These are phyloP conservation scores for Hirsutella thompsonii DNA, from an alignment of 2,329 filamentous ascomycete species.

Conservation along the genomic window DNA sequence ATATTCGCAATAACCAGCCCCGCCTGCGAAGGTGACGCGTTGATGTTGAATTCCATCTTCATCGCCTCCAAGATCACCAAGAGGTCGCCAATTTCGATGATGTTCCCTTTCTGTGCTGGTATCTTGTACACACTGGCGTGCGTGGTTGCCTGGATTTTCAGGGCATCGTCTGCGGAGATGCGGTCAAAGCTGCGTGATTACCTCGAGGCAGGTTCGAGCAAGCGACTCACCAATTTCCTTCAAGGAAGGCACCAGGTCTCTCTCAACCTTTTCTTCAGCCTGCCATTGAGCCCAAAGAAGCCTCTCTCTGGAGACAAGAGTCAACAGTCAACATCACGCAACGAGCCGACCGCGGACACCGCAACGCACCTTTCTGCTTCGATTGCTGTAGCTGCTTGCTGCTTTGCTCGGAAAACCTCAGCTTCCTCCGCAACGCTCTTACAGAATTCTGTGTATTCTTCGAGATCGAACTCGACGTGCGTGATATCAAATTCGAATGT, in stretches of 20 bases:
- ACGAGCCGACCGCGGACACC: background rate
- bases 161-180: constrained; percentile 9
- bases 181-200: background rate
- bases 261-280: constrained; percentile 9
- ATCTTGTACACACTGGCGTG: constrained; percentile 42
- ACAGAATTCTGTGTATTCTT: constrained; percentile 6
- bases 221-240: constrained; percentile 1
- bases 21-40: background rate
- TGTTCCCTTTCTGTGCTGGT: constrained; percentile 25
- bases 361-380: constrained; percentile 11
- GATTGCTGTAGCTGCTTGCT: constrained; percentile 7
- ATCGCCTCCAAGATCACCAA: constrained; percentile 40
- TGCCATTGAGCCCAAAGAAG: constrained; percentile 17
- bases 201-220: background rate
- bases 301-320: background rate
- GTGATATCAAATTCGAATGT: constrained; percentile 13
- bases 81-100: constrained; percentile 25
- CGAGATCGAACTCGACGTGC: constrained; percentile 14
- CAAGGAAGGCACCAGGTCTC: constrained; percentile 1
- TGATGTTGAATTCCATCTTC: constrained; percentile 37
- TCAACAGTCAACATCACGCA: background rate
- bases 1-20: background rate
- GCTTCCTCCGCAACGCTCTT: constrained; percentile 7
- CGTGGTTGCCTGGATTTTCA: constrained; percentile 13
- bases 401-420: constrained; percentile 3